phyloP scores from a whole-genome alignment of 345 rosid species.

The Barbarea vulgaris region DNA sequence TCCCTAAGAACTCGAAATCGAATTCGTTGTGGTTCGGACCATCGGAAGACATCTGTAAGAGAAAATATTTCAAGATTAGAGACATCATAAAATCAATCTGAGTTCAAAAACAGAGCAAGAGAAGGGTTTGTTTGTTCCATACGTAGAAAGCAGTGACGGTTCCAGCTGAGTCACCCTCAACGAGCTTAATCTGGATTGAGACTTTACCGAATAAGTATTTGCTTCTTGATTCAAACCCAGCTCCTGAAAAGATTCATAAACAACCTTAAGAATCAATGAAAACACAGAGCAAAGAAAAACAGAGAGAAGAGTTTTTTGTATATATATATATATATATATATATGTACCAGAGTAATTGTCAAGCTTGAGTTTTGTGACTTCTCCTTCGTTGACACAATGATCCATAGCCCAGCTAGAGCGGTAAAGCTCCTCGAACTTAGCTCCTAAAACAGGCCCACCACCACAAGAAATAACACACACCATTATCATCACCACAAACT shows the following conservation, averaged over 20 bases:
- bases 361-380: constrained; percentile 81
- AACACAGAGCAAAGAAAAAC: constrained; percentile 26
- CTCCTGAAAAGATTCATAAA: constrained; percentile 53
- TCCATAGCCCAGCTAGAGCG: constrained; percentile 90
- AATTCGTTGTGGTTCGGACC: constrained; percentile 93
- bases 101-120: constrained; percentile 4
- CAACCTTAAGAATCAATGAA: not conserved
- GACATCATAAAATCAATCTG: not conserved
- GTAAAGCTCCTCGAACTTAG: constrained; percentile 75
- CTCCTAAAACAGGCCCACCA: constrained; percentile 39
- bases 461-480: constrained; percentile 38
- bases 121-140: constrained; percentile 28
- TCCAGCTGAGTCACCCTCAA: constrained; percentile 98
- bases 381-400: constrained; percentile 77
- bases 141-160: constrained; percentile 99
- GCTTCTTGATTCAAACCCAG: constrained; percentile 92
- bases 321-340: too few relatives aligned
- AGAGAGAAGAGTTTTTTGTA: not conserved
- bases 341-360: constrained; percentile 85
- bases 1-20: constrained; percentile 95
- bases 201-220: constrained; percentile 94
- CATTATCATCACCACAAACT: constrained; percentile 42
- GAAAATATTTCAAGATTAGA: not conserved
- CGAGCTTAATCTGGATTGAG: constrained; percentile 86
- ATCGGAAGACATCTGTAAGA: constrained; percentile 90